phyloP scores from a whole-genome alignment of 441 rosid species.

The Erodium moschatum region DNA sequence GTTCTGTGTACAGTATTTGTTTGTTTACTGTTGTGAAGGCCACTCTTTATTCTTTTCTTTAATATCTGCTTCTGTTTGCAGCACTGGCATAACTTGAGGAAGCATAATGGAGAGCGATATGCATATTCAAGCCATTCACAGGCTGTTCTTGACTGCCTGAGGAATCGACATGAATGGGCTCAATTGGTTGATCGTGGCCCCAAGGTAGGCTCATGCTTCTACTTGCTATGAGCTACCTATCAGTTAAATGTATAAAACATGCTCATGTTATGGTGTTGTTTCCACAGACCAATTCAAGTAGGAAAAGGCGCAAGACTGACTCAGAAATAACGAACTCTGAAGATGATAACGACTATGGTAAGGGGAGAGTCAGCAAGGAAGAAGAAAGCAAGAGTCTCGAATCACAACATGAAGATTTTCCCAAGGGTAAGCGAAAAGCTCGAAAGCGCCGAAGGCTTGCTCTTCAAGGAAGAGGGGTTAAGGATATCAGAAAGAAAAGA shows the following conservation, averaged over 20 bases:
- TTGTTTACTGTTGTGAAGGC: conserved; percentile 11
- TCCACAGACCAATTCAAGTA: conserved; percentile 68
- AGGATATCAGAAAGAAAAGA: conserved; percentile 13
- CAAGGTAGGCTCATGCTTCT: conserved; percentile 18
- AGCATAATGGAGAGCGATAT: conserved; percentile 95
- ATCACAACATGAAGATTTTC: conserved; percentile 24
- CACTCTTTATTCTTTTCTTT: conserved; percentile 10
- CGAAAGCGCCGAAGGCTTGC: conserved; percentile 16
- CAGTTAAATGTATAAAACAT: too few relatives aligned
- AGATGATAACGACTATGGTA: conserved; percentile 31
- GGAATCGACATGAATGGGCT: conserved; percentile 97
- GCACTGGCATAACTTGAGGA: conserved; percentile 96
- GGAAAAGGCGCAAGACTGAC: conserved; percentile 74
- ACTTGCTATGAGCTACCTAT: not conserved
- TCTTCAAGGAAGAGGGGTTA: conserved; percentile 19
- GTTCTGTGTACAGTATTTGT: conserved; percentile 1
- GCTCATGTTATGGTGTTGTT: not conserved
- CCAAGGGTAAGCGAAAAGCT: conserved; percentile 17
- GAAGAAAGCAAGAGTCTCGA: conserved; percentile 42
- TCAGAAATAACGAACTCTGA: conserved; percentile 28
- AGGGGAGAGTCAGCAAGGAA: conserved; percentile 36
- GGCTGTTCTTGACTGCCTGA: conserved; percentile 95
- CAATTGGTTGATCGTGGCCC: conserved; percentile 72
- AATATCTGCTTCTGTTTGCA: conserved; percentile 29
- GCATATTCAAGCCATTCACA: conserved; percentile 96